Evolutionary conservation across 2,329 filamentous ascomycete genomes (phyloP), one percentile per base, ranked within the genome.

Genomic region (Scleromitrula shiraiana): DNA sequence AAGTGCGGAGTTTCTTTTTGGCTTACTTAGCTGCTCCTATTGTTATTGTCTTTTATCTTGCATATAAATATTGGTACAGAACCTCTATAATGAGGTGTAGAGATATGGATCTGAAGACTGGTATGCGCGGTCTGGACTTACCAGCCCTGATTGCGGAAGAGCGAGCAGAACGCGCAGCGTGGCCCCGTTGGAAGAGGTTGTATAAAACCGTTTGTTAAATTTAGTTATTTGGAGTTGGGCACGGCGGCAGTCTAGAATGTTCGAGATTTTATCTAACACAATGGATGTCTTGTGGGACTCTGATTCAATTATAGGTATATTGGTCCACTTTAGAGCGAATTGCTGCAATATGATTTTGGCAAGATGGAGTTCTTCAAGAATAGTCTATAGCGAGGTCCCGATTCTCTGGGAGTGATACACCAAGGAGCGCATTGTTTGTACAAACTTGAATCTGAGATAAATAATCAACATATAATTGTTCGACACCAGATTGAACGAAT

Each of bases 31-130:
- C 83, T 4, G 78, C 78, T 1, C 85, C 85, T 12, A 78, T 88
- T 55, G 77, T 88, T 20, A 56, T 81, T 15, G 56, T 73, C 32
- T 85, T 83, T 65, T 95, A 86, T 64, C 37, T 87, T 9, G 71
- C 66, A 0, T 91, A 95, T 68, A 95, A 95, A 68, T 14, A 93
- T 27, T 84, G 73, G 66, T 86, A 78, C 63, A 74, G 73, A 49
- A 94, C 89, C 2, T 69, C 72, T 2, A 73, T 88, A 49, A 74
- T 95, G 36, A 72, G 75, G 15, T 68, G 76, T 27, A 71, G 75
- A 42, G 83, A 94, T 53, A 94, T 96, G 82, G 90, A 96, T 66
- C 69, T 96, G 53, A 78, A 84, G 51, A 95, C 89, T 0, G 91
- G 91, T 2, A 80, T 89, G 23, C 75, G 90, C 22, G 88, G 95